Conservation (phyloP, 139 green algal species). For the Astrephomene gubernaculifera region DNA sequence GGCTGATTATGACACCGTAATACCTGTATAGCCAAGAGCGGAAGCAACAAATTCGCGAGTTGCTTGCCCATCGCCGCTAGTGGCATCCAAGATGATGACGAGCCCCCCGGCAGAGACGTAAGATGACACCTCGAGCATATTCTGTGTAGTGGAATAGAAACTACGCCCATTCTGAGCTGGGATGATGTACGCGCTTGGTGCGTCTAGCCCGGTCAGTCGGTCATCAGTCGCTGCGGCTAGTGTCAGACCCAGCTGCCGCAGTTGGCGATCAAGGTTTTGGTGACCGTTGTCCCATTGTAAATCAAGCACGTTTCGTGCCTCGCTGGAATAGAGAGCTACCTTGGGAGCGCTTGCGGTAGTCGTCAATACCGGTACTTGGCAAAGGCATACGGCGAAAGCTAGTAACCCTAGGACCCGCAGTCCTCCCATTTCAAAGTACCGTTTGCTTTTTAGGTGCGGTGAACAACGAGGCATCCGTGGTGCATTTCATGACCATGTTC, state of each 20-base stretch:
- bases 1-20: neutral
- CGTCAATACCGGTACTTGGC: neutral
- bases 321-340: conserved; percentile 6
- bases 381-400: neutral
- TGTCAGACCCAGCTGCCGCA: neutral
- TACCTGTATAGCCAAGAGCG: conserved; percentile 4
- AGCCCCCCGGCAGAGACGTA: neutral
- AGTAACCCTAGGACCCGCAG: neutral
- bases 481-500: neutral
- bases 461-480: neutral
- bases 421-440: too few species aligned
- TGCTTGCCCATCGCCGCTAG: neutral
- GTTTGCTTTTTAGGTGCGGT: neutral
- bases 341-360: neutral
- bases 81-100: neutral
- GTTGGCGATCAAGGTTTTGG: conserved; percentile 3
- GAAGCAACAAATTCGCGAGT: neutral
- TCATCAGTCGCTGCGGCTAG: neutral
- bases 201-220: conserved; percentile 15
- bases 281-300: conserved; percentile 5
- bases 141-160: neutral
- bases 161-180: conserved; percentile 1
- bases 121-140: conserved; percentile 5
- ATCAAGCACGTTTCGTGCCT: conserved; percentile 11
- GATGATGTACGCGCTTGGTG: conserved; percentile 39